Conservation (phyloP, 2,329 filamentous ascomycete species). For the Mariannaea elegans region DNA sequence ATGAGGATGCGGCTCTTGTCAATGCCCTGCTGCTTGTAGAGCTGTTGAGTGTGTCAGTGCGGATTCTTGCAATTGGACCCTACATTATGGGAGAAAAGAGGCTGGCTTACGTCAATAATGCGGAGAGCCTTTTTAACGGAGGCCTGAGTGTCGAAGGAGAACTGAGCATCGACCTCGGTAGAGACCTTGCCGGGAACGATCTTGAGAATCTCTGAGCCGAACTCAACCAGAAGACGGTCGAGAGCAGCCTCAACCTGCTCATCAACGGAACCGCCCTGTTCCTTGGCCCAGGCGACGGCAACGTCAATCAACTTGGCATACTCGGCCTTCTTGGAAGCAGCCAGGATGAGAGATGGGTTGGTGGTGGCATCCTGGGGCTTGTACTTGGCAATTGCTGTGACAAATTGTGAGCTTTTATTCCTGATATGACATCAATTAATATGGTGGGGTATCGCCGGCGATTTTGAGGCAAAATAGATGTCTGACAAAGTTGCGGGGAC, state of each 20-base stretch:
- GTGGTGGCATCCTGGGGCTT: slow-evolving; percentile 99
- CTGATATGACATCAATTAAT: slow-evolving; percentile 25
- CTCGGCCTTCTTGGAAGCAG: slow-evolving; percentile 96
- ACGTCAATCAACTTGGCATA: slow-evolving; percentile 92
- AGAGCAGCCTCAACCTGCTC: slow-evolving; percentile 89
- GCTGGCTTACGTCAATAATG: slow-evolving; percentile 83
- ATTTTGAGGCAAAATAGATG: slow-evolving; percentile 1
- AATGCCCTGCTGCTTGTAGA: slow-evolving; percentile 93
- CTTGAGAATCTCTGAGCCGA: slow-evolving; percentile 96
- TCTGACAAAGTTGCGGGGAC: slow-evolving; percentile 6
- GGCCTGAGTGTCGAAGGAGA: slow-evolving; percentile 93
- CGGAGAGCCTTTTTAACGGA: slow-evolving; percentile 95
- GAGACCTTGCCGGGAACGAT: slow-evolving; percentile 99
- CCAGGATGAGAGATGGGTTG: slow-evolving; percentile 98
- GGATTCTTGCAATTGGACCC: slow-evolving; percentile 11
- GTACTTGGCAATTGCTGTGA: slow-evolving; percentile 94
- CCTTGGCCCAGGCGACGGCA: slow-evolving; percentile 87
- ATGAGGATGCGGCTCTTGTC: slow-evolving; percentile 94
- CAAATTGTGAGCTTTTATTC: slow-evolving; percentile 35
- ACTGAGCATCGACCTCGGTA: slow-evolving; percentile 95
- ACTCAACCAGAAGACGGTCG: slow-evolving; percentile 95
- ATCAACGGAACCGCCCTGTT: slow-evolving; percentile 73
- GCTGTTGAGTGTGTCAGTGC: slow-evolving; percentile 58
- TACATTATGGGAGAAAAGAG: not conserved
- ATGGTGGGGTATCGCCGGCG: slow-evolving; percentile 13